phyloP scores from a whole-genome alignment of 1,284 basidiomycete species.

The Leccinum fallax region DNA sequence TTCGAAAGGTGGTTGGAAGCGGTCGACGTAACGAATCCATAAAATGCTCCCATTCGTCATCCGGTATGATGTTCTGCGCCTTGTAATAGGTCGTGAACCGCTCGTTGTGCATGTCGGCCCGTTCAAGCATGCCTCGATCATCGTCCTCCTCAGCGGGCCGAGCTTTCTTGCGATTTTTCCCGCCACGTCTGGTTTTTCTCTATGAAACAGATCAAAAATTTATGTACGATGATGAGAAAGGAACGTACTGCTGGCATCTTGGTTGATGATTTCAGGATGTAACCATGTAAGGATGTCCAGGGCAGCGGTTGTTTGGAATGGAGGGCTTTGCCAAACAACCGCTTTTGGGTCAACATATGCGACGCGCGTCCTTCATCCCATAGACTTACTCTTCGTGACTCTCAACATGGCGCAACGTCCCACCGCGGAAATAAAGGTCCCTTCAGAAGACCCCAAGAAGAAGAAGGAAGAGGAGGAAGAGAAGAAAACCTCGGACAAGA shows the following conservation, averaged over 20 bases:
- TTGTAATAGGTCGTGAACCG: slow-evolving; percentile 80
- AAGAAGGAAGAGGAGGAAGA: slow-evolving; percentile 58
- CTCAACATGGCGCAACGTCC: slow-evolving; percentile 56
- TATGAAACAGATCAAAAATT: background rate
- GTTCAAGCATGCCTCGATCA: slow-evolving; percentile 51
- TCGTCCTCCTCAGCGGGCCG: slow-evolving; percentile 14
- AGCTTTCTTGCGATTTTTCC: slow-evolving; percentile 11
- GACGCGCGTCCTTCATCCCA: slow-evolving; percentile 36
- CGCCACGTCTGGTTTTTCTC: slow-evolving; percentile 18
- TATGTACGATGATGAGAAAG: background rate
- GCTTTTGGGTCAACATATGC: slow-evolving; percentile 26
- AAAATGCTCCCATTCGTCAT: slow-evolving; percentile 82
- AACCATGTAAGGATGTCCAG: background rate
- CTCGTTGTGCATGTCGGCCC: slow-evolving; percentile 69
- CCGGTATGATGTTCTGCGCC: slow-evolving; percentile 68
- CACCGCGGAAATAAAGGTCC: slow-evolving; percentile 60
- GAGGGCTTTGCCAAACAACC: slow-evolving; percentile 37
- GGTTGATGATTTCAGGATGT: background rate
- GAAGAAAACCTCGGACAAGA: slow-evolving; percentile 42
- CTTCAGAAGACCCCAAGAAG: slow-evolving; percentile 74
- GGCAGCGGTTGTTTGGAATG: slow-evolving; percentile 35
- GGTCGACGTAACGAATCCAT: slow-evolving; percentile 70
- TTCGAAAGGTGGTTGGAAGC: slow-evolving; percentile 93
- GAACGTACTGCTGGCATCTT: slow-evolving; percentile 25
- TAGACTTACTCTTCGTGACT: slow-evolving; percentile 6